Base-by-base conservation (phyloP, 495 filamentous ascomycete genomes). In the Aspergillus biplanus region DNA sequence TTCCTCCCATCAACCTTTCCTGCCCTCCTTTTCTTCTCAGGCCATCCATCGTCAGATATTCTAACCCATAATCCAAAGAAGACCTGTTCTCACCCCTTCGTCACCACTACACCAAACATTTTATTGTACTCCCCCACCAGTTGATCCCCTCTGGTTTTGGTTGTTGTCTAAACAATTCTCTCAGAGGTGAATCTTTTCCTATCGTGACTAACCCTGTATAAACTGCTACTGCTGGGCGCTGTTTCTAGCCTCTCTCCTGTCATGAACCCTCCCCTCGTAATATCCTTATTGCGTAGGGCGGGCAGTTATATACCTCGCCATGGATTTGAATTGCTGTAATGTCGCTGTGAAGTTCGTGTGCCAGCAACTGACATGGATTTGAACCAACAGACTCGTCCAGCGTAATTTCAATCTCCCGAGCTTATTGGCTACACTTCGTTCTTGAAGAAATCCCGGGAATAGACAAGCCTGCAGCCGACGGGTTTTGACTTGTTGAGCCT, bases 211-310 rank as follows among this genome's bases (percentile, higher is more conserved):
- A 33, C 48, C n/a, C 34, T 49, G 62, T 59, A 52, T 58, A 37
- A 13, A 37, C 35, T 55, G 21, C 32, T 35, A 15, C 15, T 39
- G 13, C 13, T 18, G n/a, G 46, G 32, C 16, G 33, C 49, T 61
- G 49, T 61, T 35, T 27, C 42, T 56, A 4, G 18, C 33, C 31
- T 12, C 33, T n/a, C 33, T 34, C 9, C 47, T 47, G 42, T 42
- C 27, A 39, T 60, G 58, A 37, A 44, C 52, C 44, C 48, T 58
- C 31, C 64, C 61, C 52, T 59, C 67, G 64, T 67, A 67, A 67
- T 65, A 65, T 63, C 61, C 55, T 58, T 59, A 66, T 68, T 64
- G 64, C 62, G 64, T 67, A 69, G 64, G 67, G 67, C 62, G 59
- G 67, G 67, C 62, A 63, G 55, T 27, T 48, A 39, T 64, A 55